Conservation (phyloP, 441 rosid genomes). For the Raphanus hybrid region DNA sequence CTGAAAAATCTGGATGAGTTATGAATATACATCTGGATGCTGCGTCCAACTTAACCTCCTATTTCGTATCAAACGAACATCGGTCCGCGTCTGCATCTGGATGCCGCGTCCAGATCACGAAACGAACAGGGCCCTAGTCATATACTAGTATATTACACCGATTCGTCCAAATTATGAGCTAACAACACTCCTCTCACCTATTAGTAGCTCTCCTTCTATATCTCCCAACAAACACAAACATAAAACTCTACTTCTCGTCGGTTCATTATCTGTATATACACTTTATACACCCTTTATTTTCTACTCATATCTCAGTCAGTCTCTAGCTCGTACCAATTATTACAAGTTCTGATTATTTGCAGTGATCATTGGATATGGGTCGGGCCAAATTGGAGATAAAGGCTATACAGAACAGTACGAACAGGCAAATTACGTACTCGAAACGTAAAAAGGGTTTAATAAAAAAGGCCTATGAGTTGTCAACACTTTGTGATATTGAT, state of each 20-base stretch:
- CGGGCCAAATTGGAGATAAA: slow-evolving; percentile 64
- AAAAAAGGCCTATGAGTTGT: slow-evolving; percentile 75
- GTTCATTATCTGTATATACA: background rate
- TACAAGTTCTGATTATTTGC: background rate
- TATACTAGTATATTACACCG: too few species aligned
- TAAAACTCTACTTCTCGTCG: background rate
- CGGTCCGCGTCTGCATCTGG: too few species aligned
- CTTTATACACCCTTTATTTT: background rate
- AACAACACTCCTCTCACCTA: background rate
- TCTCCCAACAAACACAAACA: background rate
- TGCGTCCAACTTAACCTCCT: too few species aligned
- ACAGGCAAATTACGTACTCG: slow-evolving; percentile 68
- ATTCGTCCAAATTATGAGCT: too few species aligned
- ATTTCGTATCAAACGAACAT: too few species aligned
- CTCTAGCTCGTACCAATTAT: background rate
- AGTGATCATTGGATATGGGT: slow-evolving; percentile 49
- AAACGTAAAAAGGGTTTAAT: slow-evolving; percentile 81
- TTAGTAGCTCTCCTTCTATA: background rate
- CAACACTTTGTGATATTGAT: slow-evolving; percentile 70
- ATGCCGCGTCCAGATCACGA: too few species aligned
- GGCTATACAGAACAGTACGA: slow-evolving; percentile 60
- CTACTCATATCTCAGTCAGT: background rate
- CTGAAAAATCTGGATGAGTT: too few species aligned
- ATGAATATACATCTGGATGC: too few species aligned
- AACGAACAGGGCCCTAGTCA: too few species aligned